Evolutionary conservation across 345 rosid genomes (phyloP), one percentile per base, ranked within the genome.

Genomic region (Euphorbia lathyris): DNA sequence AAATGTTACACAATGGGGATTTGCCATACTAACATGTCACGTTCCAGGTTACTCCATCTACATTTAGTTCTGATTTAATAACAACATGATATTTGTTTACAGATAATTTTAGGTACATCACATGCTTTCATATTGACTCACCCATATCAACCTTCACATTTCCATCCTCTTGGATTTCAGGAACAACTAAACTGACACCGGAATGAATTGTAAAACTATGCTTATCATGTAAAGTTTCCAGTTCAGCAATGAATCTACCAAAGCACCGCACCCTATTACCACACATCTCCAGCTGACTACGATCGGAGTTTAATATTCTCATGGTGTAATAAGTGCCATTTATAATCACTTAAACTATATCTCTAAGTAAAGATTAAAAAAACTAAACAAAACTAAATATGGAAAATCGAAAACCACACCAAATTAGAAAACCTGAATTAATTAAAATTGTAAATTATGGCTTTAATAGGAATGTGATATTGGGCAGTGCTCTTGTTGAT

Each of bases 111-210:
- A 11, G 99, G 98, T 52, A 92, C 93, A 73, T 88, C 96, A 27
- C 85, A 65, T 40, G 96, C 90, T 80, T 77, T 89, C 63, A 96
- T 59, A 89, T 78, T 1, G 98, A 97, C 73, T 82, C 86, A 1
- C 98, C 98, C 99, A 92, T 96, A 66, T 96, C 98, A 76, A 96
- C 99, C 77, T 76, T 88, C 76, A 90, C 99, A 90, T 92, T 83
- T 45, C 97, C 96, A 59, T 91, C 91, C 58, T 83, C 89, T 72
- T 82, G 93, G 75, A 94, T 85, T 72, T 90, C 98, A 9, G 98
- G 97, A 76, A 92, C 85, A 80, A 92, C 92, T 23, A 95, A 70
- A 38, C 99, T 97, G 77, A 97, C 99, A 59, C 93, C 96, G 7
- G 99, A 90, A 67, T 95, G 96, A 9, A 95, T 65, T 0, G 92